phyloP scores from a whole-genome alignment of 805 yeast genomes.

The Metschnikowia henanensis region DNA sequence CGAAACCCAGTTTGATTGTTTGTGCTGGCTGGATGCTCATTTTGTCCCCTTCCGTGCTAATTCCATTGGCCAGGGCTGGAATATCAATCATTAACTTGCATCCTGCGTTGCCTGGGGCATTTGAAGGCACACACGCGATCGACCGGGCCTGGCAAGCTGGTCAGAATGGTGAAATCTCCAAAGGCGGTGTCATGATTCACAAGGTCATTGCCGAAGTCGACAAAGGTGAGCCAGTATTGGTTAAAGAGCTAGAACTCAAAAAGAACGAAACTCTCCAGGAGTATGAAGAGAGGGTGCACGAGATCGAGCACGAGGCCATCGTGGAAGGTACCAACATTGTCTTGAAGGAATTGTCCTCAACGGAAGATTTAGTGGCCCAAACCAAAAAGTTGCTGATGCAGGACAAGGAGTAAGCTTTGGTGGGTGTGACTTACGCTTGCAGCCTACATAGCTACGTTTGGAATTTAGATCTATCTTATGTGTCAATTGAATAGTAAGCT shows the following conservation, averaged over 20 bases:
- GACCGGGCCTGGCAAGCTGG: conserved; percentile 97
- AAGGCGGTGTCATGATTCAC: conserved; percentile 96
- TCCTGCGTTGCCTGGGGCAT: conserved; percentile 96
- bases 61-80: conserved; percentile 56
- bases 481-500: conserved; percentile 15
- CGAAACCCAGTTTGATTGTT: conserved; percentile 79
- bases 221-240: conserved; percentile 85
- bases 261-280: conserved; percentile 76
- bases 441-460: too few species aligned
- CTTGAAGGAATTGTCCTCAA: conserved; percentile 32
- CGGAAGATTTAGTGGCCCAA: not conserved
- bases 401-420: too few species aligned
- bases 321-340: conserved; percentile 86
- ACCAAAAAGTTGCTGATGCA: not conserved
- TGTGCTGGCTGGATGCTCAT: conserved; percentile 99
- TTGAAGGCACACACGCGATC: conserved; percentile 96
- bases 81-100: conserved; percentile 90
- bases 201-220: conserved; percentile 96
- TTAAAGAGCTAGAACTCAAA: conserved; percentile 69
- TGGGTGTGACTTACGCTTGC: too few species aligned
- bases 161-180: conserved; percentile 70
- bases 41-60: conserved; percentile 72
- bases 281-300: conserved; percentile 83
- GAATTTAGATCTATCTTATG: conserved; percentile 8
- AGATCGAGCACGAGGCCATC: conserved; percentile 83